phyloP scores from a whole-genome alignment of 225 moss, liverwort and hornwort species.

The Lunularia cruciata region DNA sequence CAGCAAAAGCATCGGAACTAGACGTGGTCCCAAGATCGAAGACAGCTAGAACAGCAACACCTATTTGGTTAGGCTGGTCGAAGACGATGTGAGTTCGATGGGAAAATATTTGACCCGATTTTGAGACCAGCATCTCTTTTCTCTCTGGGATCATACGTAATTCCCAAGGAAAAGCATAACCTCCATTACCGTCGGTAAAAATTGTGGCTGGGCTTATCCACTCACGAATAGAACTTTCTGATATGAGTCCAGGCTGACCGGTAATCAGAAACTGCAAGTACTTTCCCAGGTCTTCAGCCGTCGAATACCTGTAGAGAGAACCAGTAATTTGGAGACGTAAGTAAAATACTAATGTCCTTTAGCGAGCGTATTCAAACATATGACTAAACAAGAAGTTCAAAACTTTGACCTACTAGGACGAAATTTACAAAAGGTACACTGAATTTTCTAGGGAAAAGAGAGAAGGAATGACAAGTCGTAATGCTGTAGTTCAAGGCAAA shows the following conservation, averaged over 20 bases:
- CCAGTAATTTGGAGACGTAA: too few relatives aligned
- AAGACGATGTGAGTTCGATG: conserved; percentile 46
- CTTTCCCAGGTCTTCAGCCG: conserved; percentile 43
- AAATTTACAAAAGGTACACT: too few relatives aligned
- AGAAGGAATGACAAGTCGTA: too few relatives aligned
- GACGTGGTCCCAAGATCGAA: conserved; percentile 21
- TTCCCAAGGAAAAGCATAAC: conserved; percentile 52
- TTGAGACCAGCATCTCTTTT: conserved; percentile 44
- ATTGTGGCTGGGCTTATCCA: conserved; percentile 42
- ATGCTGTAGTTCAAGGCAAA: too few relatives aligned
- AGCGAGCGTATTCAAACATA: too few relatives aligned
- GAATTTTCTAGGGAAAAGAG: too few relatives aligned
- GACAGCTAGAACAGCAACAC: conserved; percentile 43
- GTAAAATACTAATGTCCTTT: too few relatives aligned
- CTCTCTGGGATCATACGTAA: conserved; percentile 34
- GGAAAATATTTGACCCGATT: conserved; percentile 37
- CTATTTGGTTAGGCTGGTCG: conserved; percentile 45
- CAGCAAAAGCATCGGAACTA: conserved; percentile 24
- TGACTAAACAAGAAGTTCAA: too few relatives aligned
- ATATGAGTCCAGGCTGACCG: conserved; percentile 33
- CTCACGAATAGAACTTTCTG: conserved; percentile 31
- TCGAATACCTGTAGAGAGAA: conserved; percentile 41
- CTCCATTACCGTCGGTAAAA: conserved; percentile 36
- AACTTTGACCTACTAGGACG: too few relatives aligned
- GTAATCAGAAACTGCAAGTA: conserved; percentile 46